Evolutionary conservation across 768 basidiomycete species (phyloP).

Genomic region (Tulasnella sp.): DNA sequence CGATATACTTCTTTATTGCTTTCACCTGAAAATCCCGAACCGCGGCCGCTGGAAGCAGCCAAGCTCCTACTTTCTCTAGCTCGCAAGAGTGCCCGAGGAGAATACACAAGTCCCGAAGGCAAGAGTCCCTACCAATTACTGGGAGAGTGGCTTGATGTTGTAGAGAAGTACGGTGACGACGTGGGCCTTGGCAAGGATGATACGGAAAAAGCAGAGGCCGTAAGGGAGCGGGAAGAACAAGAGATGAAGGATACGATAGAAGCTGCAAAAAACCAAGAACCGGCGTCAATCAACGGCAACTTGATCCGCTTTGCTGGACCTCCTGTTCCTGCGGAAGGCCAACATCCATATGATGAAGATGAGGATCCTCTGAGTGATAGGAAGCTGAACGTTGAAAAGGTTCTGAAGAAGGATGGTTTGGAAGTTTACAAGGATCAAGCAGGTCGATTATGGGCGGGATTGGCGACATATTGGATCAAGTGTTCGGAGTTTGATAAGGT

Average conservation of each 20-base stretch:
- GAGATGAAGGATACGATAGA: conserved; percentile 18
- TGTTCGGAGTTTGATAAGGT: conserved; percentile 76
- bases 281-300: conserved; percentile 42
- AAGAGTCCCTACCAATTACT: conserved; percentile 94
- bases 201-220: conserved; percentile 39
- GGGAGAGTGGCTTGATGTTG: conserved; percentile 82
- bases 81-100: conserved; percentile 67
- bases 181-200: conserved; percentile 57
- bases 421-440: conserved; percentile 91
- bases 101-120: conserved; percentile 76
- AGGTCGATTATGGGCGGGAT: conserved; percentile 86
- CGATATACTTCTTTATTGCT: conserved; percentile 60
- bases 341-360: conserved; percentile 56
- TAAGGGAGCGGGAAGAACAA: conserved; percentile 28
- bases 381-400: conserved; percentile 73
- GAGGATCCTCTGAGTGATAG: conserved; percentile 60
- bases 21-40: conserved; percentile 33
- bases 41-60: conserved; percentile 83
- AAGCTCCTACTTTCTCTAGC: conserved; percentile 79
- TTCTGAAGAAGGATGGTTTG: conserved; percentile 78
- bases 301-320: conserved; percentile 63
- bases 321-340: conserved; percentile 24
- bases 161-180: conserved; percentile 81
- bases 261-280: conserved; percentile 23
- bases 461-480: conserved; percentile 98